Percentiles rank a stretch among this genome's conserved stretches.
These are phyloP conservation scores for Microsporum audouinii DNA, from an alignment of 2,329 filamentous ascomycete genomes.

Conservation along the genomic window DNA sequence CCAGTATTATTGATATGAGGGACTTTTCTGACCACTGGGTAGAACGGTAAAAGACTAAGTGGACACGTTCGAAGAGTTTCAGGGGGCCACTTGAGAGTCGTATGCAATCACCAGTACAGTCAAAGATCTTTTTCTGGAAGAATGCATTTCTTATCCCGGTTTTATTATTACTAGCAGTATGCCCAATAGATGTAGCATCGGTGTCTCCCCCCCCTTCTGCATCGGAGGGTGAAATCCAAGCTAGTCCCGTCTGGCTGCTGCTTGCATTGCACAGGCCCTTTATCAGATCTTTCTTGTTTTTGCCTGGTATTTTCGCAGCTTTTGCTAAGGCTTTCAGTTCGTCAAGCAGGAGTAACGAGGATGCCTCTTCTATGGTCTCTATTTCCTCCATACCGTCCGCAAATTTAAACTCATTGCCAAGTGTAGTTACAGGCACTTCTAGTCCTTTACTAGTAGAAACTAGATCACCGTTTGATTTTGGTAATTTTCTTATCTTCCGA, in stretches of 20 bases:
- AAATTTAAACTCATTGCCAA: constrained; percentile 58
- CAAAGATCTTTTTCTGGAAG: constrained; percentile 66
- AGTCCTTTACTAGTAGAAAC: constrained; percentile 38
- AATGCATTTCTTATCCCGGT: constrained; percentile 55
- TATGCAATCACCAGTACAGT: constrained; percentile 70
- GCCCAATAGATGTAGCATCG: constrained; percentile 35
- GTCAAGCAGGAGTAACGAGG: constrained; percentile 68
- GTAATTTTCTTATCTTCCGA: constrained; percentile 48
- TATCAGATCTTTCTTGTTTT: constrained; percentile 72
- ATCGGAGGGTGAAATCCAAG: constrained; percentile 43
- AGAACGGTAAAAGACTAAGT: constrained; percentile 90
- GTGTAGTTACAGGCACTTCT: constrained; percentile 35
- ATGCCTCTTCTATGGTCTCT: constrained; percentile 68
- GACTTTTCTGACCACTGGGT: constrained; percentile 98
- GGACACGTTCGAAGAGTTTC: constrained; percentile 83
- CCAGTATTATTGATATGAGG: constrained; percentile 83
- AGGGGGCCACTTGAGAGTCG: constrained; percentile 61
- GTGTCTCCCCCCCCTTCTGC: constrained; percentile 54
- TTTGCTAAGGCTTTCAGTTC: constrained; percentile 78
- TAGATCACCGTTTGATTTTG: constrained; percentile 28
- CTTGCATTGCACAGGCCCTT: constrained; percentile 63
- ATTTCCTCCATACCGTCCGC: constrained; percentile 71
- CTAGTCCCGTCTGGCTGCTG: constrained; percentile 62
- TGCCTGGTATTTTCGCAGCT: constrained; percentile 75
- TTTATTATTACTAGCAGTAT: constrained; percentile 20